These are phyloP conservation scores for Elongisporangium undulatum DNA, from an alignment of 352 stramenopile species.

Conservation along the genomic window DNA sequence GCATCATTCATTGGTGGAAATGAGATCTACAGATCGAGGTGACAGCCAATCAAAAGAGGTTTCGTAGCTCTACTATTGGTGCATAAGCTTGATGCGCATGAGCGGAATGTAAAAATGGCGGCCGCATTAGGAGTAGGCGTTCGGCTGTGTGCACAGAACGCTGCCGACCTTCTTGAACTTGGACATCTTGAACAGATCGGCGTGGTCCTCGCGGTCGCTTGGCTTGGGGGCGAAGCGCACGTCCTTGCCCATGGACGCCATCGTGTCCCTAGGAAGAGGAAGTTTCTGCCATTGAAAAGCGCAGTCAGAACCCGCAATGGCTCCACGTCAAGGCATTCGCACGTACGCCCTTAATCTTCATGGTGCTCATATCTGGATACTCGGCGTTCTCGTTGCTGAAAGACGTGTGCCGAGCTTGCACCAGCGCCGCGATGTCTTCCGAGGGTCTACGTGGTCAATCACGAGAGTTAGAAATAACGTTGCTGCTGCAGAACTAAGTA, in stretches of 20 bases:
- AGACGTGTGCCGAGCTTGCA: conserved; percentile 64
- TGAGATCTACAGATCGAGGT: conserved; percentile 7
- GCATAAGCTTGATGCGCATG: neutral
- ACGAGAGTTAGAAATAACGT: neutral
- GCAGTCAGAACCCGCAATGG: neutral
- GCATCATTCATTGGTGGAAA: conserved; percentile 4
- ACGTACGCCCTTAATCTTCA: conserved; percentile 78
- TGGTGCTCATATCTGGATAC: conserved; percentile 74
- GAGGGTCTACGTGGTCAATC: conserved; percentile 32
- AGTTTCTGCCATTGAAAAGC: conserved; percentile 41
- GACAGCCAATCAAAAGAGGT: neutral
- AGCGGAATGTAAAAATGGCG: neutral
- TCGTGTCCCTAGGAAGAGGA: conserved; percentile 66
- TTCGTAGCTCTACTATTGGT: neutral
- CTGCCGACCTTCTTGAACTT: conserved; percentile 81
- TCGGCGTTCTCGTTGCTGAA: conserved; percentile 63
- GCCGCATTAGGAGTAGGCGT: conserved; percentile 5
- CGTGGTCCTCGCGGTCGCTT: conserved; percentile 15
- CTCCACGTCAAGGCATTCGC: neutral
- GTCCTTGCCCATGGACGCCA: conserved; percentile 61
- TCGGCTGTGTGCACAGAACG: conserved; percentile 63
- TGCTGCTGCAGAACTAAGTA: neutral
- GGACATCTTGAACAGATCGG: conserved; percentile 81
- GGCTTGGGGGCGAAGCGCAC: conserved; percentile 37
- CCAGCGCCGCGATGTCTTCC: conserved; percentile 64